phyloP scores from a whole-genome alignment of 1,284 basidiomycete genomes.

The Cryptococcus sp. region DNA sequence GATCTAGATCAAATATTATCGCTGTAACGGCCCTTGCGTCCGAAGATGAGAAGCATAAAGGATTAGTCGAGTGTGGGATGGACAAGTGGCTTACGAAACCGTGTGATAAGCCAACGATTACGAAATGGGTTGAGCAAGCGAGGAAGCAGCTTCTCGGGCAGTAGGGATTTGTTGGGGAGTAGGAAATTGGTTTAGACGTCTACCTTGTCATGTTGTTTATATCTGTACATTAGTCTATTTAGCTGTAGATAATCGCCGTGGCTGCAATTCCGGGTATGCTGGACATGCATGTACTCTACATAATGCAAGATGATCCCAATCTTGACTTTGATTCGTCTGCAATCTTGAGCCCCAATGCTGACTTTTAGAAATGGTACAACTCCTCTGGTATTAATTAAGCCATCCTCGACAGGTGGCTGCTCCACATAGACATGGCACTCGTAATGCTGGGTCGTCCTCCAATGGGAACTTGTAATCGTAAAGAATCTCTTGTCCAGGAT shows the following conservation, averaged over 20 bases:
- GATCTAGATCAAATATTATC: slow-evolving; percentile 32
- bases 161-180: too few relatives aligned
- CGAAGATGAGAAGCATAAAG: slow-evolving; percentile 36
- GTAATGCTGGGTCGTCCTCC: slow-evolving; percentile 36
- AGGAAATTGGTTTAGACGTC: too few relatives aligned
- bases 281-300: too few relatives aligned
- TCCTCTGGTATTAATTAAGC: slow-evolving; percentile 64
- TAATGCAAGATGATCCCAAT: too few relatives aligned
- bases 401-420: slow-evolving; percentile 80
- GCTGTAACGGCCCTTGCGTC: slow-evolving; percentile 45
- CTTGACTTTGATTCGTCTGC: too few relatives aligned
- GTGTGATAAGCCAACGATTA: slow-evolving; percentile 31
- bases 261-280: too few relatives aligned
- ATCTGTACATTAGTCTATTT: too few relatives aligned
- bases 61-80: slow-evolving; percentile 42
- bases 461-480: slow-evolving; percentile 45
- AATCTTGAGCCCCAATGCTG: too few relatives aligned
- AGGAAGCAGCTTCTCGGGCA: neutral
- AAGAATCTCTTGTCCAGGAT: slow-evolving; percentile 73
- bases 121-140: slow-evolving; percentile 27
- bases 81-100: slow-evolving; percentile 43
- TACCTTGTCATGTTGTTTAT: too few relatives aligned
- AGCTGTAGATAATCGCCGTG: too few relatives aligned
- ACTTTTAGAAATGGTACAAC: too few relatives aligned
- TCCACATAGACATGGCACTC: slow-evolving; percentile 80